Conservation (phyloP, 1,284 basidiomycete species). For the Limonomyces culmigenus region DNA sequence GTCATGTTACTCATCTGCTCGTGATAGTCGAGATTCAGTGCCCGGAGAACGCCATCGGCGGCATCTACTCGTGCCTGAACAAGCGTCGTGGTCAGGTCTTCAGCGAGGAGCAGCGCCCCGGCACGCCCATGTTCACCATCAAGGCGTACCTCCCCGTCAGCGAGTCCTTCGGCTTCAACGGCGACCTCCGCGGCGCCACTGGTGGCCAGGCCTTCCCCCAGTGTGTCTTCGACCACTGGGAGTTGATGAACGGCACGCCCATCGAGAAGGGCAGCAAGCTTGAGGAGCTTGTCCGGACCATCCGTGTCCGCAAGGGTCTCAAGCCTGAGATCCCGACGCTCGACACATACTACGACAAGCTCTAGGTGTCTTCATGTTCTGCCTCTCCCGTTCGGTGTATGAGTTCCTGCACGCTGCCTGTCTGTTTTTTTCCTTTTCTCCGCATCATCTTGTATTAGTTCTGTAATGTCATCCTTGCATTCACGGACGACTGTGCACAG, state of each 20-base stretch:
- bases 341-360: constrained; percentile 87
- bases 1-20: constrained; percentile 2
- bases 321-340: constrained; percentile 80
- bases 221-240: constrained; percentile 88
- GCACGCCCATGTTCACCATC: constrained; percentile 99
- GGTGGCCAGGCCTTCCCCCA: constrained; percentile 98
- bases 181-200: constrained; percentile 84
- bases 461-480: too few species aligned
- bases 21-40: constrained; percentile 89
- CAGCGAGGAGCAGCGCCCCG: constrained; percentile 91
- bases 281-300: constrained; percentile 68
- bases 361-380: constrained; percentile 1
- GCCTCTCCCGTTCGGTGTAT: constrained; percentile 1
- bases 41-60: constrained; percentile 95
- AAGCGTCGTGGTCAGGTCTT: constrained; percentile 98
- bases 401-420: constrained; percentile 19
- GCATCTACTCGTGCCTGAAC: constrained; percentile 93
- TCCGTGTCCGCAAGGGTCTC: constrained; percentile 88
- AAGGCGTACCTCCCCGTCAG: constrained; percentile 96
- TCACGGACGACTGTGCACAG: too few species aligned
- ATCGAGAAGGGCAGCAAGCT: constrained; percentile 82
- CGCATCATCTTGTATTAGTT: too few species aligned
- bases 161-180: constrained; percentile 99
- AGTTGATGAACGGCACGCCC: constrained; percentile 69
- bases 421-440: constrained; percentile 9